Base-by-base conservation (phyloP, 306 rosid species). In the Phaseolus lunatus region DNA sequence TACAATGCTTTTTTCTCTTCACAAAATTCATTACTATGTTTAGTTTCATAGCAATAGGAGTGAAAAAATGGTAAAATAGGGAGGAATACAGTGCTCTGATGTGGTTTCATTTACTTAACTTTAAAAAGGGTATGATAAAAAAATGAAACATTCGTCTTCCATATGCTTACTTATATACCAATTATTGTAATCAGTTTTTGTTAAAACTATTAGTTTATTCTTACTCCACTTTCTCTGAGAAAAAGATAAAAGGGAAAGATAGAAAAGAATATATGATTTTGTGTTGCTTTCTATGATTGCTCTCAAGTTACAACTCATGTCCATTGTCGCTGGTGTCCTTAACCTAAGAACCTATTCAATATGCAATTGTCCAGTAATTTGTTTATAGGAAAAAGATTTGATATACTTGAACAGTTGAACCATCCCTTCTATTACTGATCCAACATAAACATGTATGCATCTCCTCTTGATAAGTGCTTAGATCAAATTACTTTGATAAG, bases 311-410 rank as follows among this genome's bases (percentile, higher is more conserved):
- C 76, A 93, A 97, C 98, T 95, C 98, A 49, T 95, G 98, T 44
- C 96, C 98, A 82, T 92, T 79, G 69, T 92, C 84, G 20, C 66
- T 68, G 50, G 93, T 83, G 77, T 95, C 97, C n/a, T n/a, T n/a
- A n/a, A n/a, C n/a, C n/a, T n/a, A n/a, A n/a, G n/a, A n/a, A n/a
- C n/a, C n/a, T n/a, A n/a, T n/a, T n/a, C n/a, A 45, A 59, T 49
- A 29, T 62, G 27, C 44, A 29, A 9, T 31, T 16, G 29, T 29
- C 9, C 35, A 20, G 22, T 26, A 11, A 26, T 13, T 15, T 26
- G 37, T 7, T 20, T 22, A 19, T 12, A 23, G 5, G 45, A 26
- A 20, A 49, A 45, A 11, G 14, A 5, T 71, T 52, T 23, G 26
- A 5, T 20, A 44, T 18, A 53, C 41, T 9, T 26, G 63, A 13